Base-by-base conservation (phyloP, 1,284 basidiomycete species). In the Phaffia rhodozyma region DNA sequence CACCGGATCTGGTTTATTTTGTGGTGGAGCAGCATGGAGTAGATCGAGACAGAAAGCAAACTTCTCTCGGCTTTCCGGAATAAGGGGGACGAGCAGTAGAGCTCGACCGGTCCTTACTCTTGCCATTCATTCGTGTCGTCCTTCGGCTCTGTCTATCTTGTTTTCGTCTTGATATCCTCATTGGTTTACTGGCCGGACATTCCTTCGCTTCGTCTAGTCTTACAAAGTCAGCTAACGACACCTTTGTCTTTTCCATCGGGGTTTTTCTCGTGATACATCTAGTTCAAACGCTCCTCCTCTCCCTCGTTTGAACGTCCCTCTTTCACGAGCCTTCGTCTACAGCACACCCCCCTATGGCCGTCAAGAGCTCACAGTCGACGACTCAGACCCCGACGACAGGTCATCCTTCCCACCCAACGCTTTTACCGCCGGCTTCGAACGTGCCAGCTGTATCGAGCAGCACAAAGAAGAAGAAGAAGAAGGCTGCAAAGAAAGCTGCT, bases 401-500 rank as follows among this genome's bases (percentile, higher is more conserved):
- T 29, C 25, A 9, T 29, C 47, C 53, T 50, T 34, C 51, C 49
- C 38, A 50, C 58, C 63, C 6, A n/a, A 34, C 54, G 49, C 56
- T 55, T 32, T 58, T 68, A 62, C 68, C 65, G 58, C 67, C 68
- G 67, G 73, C 72, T 70, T 72, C 72, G 67, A 68, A 69, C 68
- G 68, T 70, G 63, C 68, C 70, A 56, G 62, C 67, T 51, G 63
- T 58, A 16, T 48, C 49, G 48, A 43, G 70, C 70, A 69, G 72
- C 58, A 71, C 73, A 57, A 75, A 75, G 71, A 73, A 73, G 67
- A 71, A 71, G 67, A 73, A 73, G 61, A 75, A 74, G 72, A 75
- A 75, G 68, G 68, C 70, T 67, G 70, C 73, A 64, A 75, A 75
- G 71, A 74, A 74, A 69, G 71, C 70, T 55, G 69, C 72, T 51